Evolutionary conservation across 176 grass and related monocot genomes (phyloP), one percentile per base, ranked within the genome.

Genomic region (Metroxylon sagu): DNA sequence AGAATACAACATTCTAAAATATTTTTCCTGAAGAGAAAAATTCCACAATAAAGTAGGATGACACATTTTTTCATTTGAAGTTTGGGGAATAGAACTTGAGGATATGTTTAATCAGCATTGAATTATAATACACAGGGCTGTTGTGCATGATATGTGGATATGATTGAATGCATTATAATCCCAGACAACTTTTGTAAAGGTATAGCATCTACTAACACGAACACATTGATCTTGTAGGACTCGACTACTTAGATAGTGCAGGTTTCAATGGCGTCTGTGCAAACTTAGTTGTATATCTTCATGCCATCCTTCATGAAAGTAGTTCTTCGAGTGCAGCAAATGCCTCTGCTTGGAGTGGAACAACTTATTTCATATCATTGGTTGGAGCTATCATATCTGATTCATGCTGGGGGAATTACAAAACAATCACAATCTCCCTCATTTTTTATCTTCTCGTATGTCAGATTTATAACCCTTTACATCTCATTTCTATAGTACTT

Each of bases 331-430:
- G 78, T 54, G 92, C 92, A 0, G 81, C 81, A 29, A 97, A 80
- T 39, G 81, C 83, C 4, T 78, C 90, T 79, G 66, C 84, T 0
- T 97, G 92, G 92, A 90, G 82, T 7, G 84, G 92, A 50, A 84
- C 87, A 26, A 97, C 80, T 5, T 97, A 91, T 57, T 76, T 91
- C 10, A 80, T 62, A 16, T 84, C 92, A 8, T 52, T 97, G 14
- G 64, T 97, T 16, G 83, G 92, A 26, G 92, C 86, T 23, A 70
- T 97, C 69, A 74, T 97, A 49, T 81, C 87, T 53, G 92, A 97
- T 60, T 73, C 87, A 25, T 91, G 77, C 60, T 97, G 73, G 87
- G 92, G 92, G 18, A 91, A 91, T 69, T 88, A 91, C 72, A 97
- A 80, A 66, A 97, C 92, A 14, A 66, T 82, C 0, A 5, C 54